Evolutionary conservation across 345 rosid species (phyloP).

Genomic region (Heritiera fomes): DNA sequence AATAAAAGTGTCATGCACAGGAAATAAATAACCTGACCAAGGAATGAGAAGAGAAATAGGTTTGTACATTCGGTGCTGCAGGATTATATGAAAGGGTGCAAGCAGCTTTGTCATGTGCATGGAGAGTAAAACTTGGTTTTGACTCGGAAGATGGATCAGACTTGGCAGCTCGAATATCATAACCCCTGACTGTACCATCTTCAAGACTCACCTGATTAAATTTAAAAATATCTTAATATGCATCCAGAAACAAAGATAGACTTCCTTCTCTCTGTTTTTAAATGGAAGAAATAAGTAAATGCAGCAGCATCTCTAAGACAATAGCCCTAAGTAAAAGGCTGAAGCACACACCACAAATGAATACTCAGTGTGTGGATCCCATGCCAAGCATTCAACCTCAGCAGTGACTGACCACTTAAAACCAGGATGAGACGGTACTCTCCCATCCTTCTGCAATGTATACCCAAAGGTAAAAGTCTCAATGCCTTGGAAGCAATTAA

Average conservation of each 20-base stretch:
- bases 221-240: conserved; percentile 23
- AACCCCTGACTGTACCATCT: conserved; percentile 86
- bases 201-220: conserved; percentile 70
- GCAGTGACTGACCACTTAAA: conserved; percentile 71
- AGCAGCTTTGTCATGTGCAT: conserved; percentile 82
- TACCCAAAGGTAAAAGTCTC: conserved; percentile 7
- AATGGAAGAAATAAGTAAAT: not conserved
- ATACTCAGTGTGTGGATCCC: conserved; percentile 86
- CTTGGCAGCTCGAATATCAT: conserved; percentile 49
- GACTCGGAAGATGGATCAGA: conserved; percentile 48
- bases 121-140: conserved; percentile 67
- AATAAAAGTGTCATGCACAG: not conserved
- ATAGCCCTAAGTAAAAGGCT: not conserved
- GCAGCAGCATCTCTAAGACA: not conserved
- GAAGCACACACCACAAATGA: conserved; percentile 72
- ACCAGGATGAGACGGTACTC: conserved; percentile 71
- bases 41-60: not conserved
- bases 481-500: conserved; percentile 3
- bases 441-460: conserved; percentile 73
- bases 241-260: not conserved
- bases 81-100: conserved; percentile 63
- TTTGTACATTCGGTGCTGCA: conserved; percentile 42
- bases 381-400: conserved; percentile 87
- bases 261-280: not conserved
- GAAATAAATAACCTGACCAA: not conserved